These are phyloP conservation scores for Ophiocordyceps sinensis DNA, from an alignment of 2,329 filamentous ascomycete species.

Conservation along the genomic window DNA sequence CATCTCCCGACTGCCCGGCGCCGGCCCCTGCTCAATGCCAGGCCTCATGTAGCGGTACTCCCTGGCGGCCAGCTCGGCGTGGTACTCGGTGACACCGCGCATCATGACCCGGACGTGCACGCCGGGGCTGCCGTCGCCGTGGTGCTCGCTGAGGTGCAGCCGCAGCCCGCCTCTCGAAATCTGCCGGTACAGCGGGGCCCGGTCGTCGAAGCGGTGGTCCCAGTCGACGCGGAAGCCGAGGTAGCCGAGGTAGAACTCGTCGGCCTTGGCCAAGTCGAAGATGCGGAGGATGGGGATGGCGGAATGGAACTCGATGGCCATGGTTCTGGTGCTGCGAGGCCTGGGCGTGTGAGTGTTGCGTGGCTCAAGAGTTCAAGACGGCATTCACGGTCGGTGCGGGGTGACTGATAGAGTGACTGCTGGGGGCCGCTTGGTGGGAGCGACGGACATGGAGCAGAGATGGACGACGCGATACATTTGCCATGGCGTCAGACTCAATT, in stretches of 20 bases:
- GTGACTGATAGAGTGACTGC: background rate
- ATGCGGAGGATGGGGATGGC: constrained; percentile 8
- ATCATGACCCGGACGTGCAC: constrained; percentile 3
- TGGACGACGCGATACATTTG: background rate
- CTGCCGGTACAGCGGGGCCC: constrained; percentile 7
- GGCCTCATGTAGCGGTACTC: constrained; percentile 7
- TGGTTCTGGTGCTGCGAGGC: background rate
- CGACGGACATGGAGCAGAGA: background rate
- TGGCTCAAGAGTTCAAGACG: no score
- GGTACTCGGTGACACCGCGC: constrained; percentile 1
- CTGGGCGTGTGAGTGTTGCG: no score
- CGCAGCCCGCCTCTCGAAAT: constrained; percentile 4
- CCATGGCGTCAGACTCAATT: background rate
- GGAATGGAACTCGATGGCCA: constrained; percentile 4
- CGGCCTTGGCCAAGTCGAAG: constrained; percentile 8
- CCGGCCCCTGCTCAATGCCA: constrained; percentile 4
- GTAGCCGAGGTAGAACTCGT: constrained; percentile 8
- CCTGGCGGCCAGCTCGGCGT: constrained; percentile 5
- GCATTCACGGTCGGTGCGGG: background rate
- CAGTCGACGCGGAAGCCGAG: constrained; percentile 8
- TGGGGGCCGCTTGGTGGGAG: background rate
- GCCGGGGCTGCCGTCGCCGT: constrained; percentile 8
- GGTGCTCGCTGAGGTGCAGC: constrained; percentile 8
- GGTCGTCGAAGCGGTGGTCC: constrained; percentile 8
- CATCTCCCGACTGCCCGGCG: constrained; percentile 2